Percentiles rank a stretch among this genome's conserved stretches.
These are phyloP conservation scores for Candida krabiensis DNA, from an alignment of 805 yeast species.

Conservation along the genomic window DNA sequence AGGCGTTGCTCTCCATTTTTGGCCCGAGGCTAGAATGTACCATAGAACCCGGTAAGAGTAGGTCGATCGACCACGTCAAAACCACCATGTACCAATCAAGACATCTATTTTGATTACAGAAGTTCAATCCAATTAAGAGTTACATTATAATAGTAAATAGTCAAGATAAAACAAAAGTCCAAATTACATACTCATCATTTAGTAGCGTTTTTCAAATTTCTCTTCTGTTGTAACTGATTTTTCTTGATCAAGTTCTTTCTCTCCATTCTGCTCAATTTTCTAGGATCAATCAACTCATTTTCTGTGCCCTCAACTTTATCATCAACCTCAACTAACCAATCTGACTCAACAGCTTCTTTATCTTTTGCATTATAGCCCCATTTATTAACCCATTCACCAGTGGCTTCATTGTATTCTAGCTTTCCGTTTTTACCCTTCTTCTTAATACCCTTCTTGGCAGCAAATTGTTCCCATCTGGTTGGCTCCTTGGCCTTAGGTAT, in stretches of 20 bases:
- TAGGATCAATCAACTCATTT: slow-evolving; percentile 80
- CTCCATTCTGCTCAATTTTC: slow-evolving; percentile 76
- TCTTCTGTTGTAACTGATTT: slow-evolving; percentile 81
- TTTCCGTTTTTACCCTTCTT: slow-evolving; percentile 89
- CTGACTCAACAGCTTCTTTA: slow-evolving; percentile 79
- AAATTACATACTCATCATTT: no score
- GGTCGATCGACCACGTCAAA: no score
- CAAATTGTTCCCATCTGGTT: slow-evolving; percentile 97
- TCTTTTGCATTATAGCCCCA: slow-evolving; percentile 98
- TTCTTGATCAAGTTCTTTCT: slow-evolving; percentile 83
- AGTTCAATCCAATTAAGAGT: no score
- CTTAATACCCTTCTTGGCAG: slow-evolving; percentile 91
- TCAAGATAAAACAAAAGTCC: no score
- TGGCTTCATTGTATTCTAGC: slow-evolving; percentile 83
- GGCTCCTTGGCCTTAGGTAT: slow-evolving; percentile 89
- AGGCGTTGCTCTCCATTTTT: no score
- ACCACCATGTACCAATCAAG: no score
- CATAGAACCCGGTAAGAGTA: no score
- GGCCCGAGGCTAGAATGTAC: no score
- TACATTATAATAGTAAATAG: no score
- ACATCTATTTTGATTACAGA: no score
- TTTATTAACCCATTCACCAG: slow-evolving; percentile 94
- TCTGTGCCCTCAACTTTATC: slow-evolving; percentile 56
- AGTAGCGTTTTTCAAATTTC: slow-evolving; percentile 53
- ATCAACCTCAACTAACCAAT: slow-evolving; percentile 95